Evolutionary conservation across 2,329 filamentous ascomycete genomes (phyloP), one percentile per base, ranked within the genome.

Genomic region (Sporothrix dimorphospora): DNA sequence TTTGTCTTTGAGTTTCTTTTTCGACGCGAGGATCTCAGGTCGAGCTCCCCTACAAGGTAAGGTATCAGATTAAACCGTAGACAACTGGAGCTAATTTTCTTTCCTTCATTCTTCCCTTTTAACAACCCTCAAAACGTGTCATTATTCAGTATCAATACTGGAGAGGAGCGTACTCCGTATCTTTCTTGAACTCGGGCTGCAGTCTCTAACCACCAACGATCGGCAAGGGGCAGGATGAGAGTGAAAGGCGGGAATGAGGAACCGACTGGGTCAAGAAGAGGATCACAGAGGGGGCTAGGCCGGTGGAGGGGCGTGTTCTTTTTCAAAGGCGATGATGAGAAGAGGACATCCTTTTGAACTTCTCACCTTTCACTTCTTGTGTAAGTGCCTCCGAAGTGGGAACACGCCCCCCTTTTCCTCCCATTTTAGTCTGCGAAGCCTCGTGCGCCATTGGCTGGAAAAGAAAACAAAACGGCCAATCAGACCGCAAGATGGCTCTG

Each of bases 381-480:
- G 40, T 70, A 47, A 47, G 53, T 42, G n/a, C 9, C 53, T 53
- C 27, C 30, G 30, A 34, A 9, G 34, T 42, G 34, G 30, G 12
- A 9, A 40, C 55, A 61, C 51, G 61, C 42, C 51, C 55, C 71
- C 69, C 66, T 70, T 45, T 70, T 72, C 12, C 61, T 30, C 49
- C 42, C 34, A 40, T 38, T 73, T 72, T 73, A 70, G 49, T 21
- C 34, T 59, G 61, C 30, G 7, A 68, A 49, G 21, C 55, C 45
- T 51, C 21, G 34, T 30, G 65, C 38, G 51, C 59, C 65, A 75
- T 75, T 75, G 74, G 74, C 65, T 38, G 27, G 21, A 49, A 71
- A 72, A 63, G 45, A 53, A 14, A 3, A 8, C 3, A 9, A 6
- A 2, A 3, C 14, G 11, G 42, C 75, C 75, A 75, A 75, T 75